phyloP scores from a whole-genome alignment of 2,329 filamentous ascomycete genomes.

The Epichloe coenophiala region DNA sequence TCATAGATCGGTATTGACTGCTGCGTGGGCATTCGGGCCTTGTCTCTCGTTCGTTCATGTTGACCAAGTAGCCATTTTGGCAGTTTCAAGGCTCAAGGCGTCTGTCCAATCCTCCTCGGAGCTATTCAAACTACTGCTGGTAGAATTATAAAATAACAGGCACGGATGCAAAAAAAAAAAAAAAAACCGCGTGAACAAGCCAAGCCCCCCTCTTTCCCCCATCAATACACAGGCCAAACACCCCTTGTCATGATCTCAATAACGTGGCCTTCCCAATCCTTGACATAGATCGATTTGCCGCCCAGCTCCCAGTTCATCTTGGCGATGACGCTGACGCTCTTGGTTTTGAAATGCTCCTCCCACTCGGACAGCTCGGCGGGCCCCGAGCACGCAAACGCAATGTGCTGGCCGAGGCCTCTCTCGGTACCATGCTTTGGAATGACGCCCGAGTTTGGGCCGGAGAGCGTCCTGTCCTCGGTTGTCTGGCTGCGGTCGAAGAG shows the following conservation, averaged over 20 bases:
- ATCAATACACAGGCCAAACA: conserved; percentile 2
- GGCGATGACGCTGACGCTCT: not conserved
- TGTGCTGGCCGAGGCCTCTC: conserved; percentile 3
- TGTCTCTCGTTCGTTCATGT: too few relatives aligned
- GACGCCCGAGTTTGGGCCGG: not conserved
- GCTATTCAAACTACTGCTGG: too few relatives aligned
- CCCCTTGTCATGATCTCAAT: conserved; percentile 2
- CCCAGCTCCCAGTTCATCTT: conserved; percentile 1
- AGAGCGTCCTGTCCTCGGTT: not conserved
- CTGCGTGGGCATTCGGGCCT: not conserved
- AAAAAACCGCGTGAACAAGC: too few relatives aligned
- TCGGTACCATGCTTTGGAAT: conserved; percentile 3
- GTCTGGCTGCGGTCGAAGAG: conserved; percentile 2
- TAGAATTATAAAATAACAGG: not conserved
- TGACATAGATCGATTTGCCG: conserved; percentile 1
- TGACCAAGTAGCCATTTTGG: too few relatives aligned
- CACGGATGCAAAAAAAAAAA: not conserved
- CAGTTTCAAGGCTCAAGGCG: too few relatives aligned
- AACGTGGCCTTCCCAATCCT: conserved; percentile 4
- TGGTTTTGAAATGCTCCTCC: conserved; percentile 1
- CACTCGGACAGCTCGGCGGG: not conserved
- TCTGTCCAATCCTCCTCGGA: too few relatives aligned
- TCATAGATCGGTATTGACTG: conserved; percentile 47
- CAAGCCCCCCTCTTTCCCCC: too few relatives aligned
- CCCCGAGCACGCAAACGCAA: conserved; percentile 2